These are phyloP conservation scores for Bremia lactucae DNA, from an alignment of 352 stramenopile genomes.

Conservation along the genomic window DNA sequence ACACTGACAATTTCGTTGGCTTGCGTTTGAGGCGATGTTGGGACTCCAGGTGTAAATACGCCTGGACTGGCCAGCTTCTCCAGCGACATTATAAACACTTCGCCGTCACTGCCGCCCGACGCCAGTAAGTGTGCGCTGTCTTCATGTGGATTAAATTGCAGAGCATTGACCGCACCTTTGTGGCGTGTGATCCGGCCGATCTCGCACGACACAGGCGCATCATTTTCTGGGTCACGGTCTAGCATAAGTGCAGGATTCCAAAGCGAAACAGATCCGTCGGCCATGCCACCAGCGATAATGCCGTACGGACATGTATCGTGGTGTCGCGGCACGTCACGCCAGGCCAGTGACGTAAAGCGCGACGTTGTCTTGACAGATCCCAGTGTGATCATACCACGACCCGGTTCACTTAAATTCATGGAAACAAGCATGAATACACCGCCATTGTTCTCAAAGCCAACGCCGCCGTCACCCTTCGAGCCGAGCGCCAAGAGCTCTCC, in stretches of 20 bases:
- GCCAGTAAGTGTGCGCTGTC: slow-evolving; percentile 88
- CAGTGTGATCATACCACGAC: slow-evolving; percentile 61
- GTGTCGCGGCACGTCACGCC: slow-evolving; percentile 81
- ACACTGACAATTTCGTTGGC: slow-evolving; percentile 86
- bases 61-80: slow-evolving; percentile 84
- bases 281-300: slow-evolving; percentile 94
- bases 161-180: slow-evolving; percentile 85
- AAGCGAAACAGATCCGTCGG: slow-evolving; percentile 92
- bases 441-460: slow-evolving; percentile 95
- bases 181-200: slow-evolving; percentile 76
- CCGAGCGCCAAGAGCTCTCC: slow-evolving; percentile 78
- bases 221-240: slow-evolving; percentile 30
- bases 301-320: slow-evolving; percentile 75
- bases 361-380: slow-evolving; percentile 84
- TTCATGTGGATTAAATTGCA: slow-evolving; percentile 94
- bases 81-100: slow-evolving; percentile 93
- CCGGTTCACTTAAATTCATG: slow-evolving; percentile 81
- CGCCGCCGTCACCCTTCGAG: slow-evolving; percentile 91
- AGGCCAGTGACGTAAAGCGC: slow-evolving; percentile 91
- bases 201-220: slow-evolving; percentile 35
- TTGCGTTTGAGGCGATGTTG: slow-evolving; percentile 45
- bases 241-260: slow-evolving; percentile 92
- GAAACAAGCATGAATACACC: slow-evolving; percentile 94
- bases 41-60: slow-evolving; percentile 84
- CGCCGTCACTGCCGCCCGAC: slow-evolving; percentile 87